phyloP scores from a whole-genome alignment of 441 rosid genomes.

The Theobroma grandiflorum region DNA sequence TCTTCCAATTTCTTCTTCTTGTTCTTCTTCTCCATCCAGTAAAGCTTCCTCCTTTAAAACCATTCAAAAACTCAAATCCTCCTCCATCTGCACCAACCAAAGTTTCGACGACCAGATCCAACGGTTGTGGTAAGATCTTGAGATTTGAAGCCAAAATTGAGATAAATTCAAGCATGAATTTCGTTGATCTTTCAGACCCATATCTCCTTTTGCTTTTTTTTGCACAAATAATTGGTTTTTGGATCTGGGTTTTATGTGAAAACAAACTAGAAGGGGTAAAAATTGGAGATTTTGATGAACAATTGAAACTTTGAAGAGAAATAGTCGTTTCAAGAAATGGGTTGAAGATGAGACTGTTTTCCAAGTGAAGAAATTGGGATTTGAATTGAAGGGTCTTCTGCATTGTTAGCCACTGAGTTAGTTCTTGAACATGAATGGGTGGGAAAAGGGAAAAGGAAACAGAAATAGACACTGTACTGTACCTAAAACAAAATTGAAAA shows the following conservation, averaged over 20 bases:
- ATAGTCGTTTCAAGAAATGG: slow-evolving; percentile 19
- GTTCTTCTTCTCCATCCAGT: slow-evolving; percentile 43
- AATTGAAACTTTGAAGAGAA: slow-evolving; percentile 21
- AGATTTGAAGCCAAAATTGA: slow-evolving; percentile 43
- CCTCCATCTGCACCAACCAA: slow-evolving; percentile 38
- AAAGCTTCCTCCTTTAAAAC: slow-evolving; percentile 45
- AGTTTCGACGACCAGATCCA: slow-evolving; percentile 40
- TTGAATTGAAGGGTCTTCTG: slow-evolving; percentile 21
- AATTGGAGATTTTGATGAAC: slow-evolving; percentile 26
- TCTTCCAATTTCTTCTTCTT: slow-evolving; percentile 28
- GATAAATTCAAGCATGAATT: slow-evolving; percentile 40
- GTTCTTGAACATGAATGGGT: not conserved
- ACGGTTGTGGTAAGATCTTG: slow-evolving; percentile 53
- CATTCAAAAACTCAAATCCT: slow-evolving; percentile 36
- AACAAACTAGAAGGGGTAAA: slow-evolving; percentile 12
- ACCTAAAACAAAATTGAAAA: not conserved
- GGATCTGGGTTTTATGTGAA: slow-evolving; percentile 33
- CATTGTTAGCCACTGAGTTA: slow-evolving; percentile 28
- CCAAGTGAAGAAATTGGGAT: slow-evolving; percentile 25
- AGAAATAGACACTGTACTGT: too few relatives aligned
- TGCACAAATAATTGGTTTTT: slow-evolving; percentile 38
- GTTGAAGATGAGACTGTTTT: slow-evolving; percentile 3
- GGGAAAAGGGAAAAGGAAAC: not conserved
- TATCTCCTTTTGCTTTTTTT: slow-evolving; percentile 44
- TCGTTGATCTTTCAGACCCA: slow-evolving; percentile 35